Conservation (phyloP, 305 asterid genomes). For the Fraxinus dipetala region DNA sequence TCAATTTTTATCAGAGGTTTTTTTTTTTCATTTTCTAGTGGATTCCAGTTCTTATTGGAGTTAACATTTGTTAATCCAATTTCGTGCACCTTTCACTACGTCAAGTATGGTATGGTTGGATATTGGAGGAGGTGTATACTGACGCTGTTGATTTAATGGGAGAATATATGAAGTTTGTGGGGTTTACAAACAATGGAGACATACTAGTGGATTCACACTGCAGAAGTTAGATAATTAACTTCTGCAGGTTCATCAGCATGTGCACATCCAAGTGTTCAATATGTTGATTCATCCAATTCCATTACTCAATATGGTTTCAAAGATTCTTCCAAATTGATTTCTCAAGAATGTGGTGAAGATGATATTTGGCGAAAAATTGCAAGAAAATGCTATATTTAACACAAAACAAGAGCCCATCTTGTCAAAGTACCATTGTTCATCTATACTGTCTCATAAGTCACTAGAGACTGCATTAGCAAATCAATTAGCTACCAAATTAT, state of each 20-base stretch:
- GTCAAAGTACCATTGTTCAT: conserved; percentile 21
- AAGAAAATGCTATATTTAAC: conserved; percentile 21
- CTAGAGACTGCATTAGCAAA: conserved; percentile 37
- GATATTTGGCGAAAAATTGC: conserved; percentile 36
- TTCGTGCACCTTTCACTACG: no score
- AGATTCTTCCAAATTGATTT: conserved; percentile 14
- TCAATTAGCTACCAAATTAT: conserved; percentile 32
- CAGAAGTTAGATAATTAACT: neutral
- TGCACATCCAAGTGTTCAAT: neutral
- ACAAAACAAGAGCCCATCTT: conserved; percentile 34
- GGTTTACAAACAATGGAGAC: neutral
- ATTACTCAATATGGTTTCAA: neutral
- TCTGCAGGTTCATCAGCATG: neutral
- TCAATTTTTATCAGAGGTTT: no score
- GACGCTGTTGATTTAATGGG: no score
- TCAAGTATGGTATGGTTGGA: no score
- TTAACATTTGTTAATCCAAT: no score
- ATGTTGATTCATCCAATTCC: neutral
- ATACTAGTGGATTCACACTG: neutral
- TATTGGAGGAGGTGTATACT: no score
- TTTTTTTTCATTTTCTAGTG: no score
- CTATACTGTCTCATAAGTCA: conserved; percentile 32
- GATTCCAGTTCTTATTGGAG: no score
- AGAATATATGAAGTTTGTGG: neutral
- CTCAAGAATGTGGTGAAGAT: conserved; percentile 29